Evolutionary conservation across 192 early-diverging fungal species (phyloP), one percentile per base, ranked within the genome.

Genomic region (Radiomyces spectabilis): DNA sequence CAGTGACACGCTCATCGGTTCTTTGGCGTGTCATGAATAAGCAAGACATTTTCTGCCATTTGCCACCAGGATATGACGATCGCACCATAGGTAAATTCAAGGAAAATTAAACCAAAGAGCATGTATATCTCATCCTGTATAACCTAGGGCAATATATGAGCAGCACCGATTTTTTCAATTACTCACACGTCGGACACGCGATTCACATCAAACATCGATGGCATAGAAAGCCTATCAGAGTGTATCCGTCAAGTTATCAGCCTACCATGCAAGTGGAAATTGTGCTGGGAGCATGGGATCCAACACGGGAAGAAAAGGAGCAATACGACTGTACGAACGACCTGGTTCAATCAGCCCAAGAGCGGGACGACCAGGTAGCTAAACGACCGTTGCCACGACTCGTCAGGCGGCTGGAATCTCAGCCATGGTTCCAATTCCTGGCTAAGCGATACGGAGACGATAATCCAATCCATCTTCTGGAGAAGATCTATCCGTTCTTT

Each of bases 11-110:
- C 8, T 27, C 35, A 0, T 63, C 59, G 2, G 69, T 65, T 0
- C 50, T 66, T 5, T 80, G 76, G 66, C 73, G 78, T 1, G 47
- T 80, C 2, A 61, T 74, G 10, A 53, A 67, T 44, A 62, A 77
- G 41, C 55, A 52, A 5, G 78, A 80, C 37, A 57, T 77, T 29
- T 42, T 77, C 16, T 55, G 66, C 12, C 55, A 40, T n/a, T 24
- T 77, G 34, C 74, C 77, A 16, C 65, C 57, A 15, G 61, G 72
- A 5, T 65, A 52, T 26, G 54, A 70, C 19, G 48, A 66, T 38
- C 59, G 37, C 13, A 56, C 27, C 2, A 34, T 72, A 39, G 41
- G 38, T 15, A 41, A 39, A 22, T 41, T 26, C 13, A 27, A 5
- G 22, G 15, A 37, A 15, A 15, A 15, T 7, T 7, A 15, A 37